phyloP scores from a whole-genome alignment of 1,139 yeast species.

The Petasospora fabianii region DNA sequence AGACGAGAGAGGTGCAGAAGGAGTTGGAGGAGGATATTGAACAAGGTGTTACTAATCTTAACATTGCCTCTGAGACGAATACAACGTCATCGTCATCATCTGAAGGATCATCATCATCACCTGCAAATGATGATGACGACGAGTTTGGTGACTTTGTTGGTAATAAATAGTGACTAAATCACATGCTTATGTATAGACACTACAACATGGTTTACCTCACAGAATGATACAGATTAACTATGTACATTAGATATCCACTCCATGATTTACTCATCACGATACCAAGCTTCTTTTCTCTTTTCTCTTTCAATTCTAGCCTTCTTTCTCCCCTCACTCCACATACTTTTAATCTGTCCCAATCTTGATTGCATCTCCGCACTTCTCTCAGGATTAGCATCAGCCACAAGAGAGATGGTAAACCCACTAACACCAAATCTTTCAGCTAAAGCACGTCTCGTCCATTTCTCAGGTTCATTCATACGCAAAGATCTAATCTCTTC shows the following conservation, averaged over 20 bases:
- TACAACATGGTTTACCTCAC: no score
- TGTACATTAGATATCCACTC: no score
- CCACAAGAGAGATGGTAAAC: conserved; percentile 50
- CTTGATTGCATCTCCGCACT: conserved; percentile 41
- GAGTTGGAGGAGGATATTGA: conserved; percentile 12
- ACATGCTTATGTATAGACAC: background rate
- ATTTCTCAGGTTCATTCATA: conserved; percentile 52
- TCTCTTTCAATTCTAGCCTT: conserved; percentile 55
- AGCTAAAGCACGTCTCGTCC: conserved; percentile 70
- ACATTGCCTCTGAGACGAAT: background rate
- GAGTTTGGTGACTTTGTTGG: conserved; percentile 43
- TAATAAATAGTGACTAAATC: conserved; percentile 10
- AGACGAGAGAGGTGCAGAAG: conserved; percentile 13
- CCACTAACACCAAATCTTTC: conserved; percentile 56
- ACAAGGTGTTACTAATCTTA: background rate
- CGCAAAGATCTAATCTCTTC: conserved; percentile 61
- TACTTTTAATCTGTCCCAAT: conserved; percentile 38
- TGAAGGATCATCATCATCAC: background rate
- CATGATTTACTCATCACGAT: conserved; percentile 52
- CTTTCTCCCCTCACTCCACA: conserved; percentile 51
- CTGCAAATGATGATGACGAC: conserved; percentile 29
- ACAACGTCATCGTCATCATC: background rate
- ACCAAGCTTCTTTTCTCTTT: conserved; percentile 56
- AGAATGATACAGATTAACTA: no score
- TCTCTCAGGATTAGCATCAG: conserved; percentile 40